These are phyloP conservation scores for Candida sp. DNA, from an alignment of 1,139 yeast genomes.

Conservation along the genomic window DNA sequence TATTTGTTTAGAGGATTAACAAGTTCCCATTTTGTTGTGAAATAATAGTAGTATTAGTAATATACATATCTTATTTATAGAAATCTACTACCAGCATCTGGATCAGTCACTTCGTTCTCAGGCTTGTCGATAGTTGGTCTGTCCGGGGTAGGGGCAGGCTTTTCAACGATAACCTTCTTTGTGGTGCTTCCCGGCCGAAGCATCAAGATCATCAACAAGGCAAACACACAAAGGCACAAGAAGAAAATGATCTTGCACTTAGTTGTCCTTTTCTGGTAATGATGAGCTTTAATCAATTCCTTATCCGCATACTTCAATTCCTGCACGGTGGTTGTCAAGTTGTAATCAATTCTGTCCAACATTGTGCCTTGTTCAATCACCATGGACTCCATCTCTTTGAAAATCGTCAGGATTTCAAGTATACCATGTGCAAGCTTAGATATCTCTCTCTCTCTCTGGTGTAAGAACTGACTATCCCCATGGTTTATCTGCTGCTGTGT, in stretches of 20 bases:
- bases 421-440: conserved; percentile 93
- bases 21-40: too few relatives aligned
- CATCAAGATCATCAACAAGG: conserved; percentile 71
- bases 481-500: conserved; percentile 47
- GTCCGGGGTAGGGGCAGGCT: conserved; percentile 17
- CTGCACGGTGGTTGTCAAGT: conserved; percentile 76
- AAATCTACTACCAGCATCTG: not conserved
- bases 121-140: conserved; percentile 10
- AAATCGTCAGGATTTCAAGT: conserved; percentile 89
- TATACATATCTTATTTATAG: too few relatives aligned
- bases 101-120: conserved; percentile 9
- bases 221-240: conserved; percentile 70
- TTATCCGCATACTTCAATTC: conserved; percentile 79
- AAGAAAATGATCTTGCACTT: conserved; percentile 89
- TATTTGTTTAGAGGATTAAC: too few relatives aligned
- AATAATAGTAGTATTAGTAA: too few relatives aligned
- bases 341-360: conserved; percentile 91
- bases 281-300: conserved; percentile 76
- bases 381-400: conserved; percentile 89
- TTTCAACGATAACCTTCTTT: conserved; percentile 25
- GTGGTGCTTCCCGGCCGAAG: conserved; percentile 57
- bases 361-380: conserved; percentile 96
- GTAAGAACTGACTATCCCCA: conserved; percentile 47
- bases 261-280: conserved; percentile 86
- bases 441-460: conserved; percentile 88